A percentile compares a stretch with the other conserved stretches of the same genome.
Conservation (phyloP, 2,329 filamentous ascomycete genomes). For the Pestalotiopsis fici region DNA sequence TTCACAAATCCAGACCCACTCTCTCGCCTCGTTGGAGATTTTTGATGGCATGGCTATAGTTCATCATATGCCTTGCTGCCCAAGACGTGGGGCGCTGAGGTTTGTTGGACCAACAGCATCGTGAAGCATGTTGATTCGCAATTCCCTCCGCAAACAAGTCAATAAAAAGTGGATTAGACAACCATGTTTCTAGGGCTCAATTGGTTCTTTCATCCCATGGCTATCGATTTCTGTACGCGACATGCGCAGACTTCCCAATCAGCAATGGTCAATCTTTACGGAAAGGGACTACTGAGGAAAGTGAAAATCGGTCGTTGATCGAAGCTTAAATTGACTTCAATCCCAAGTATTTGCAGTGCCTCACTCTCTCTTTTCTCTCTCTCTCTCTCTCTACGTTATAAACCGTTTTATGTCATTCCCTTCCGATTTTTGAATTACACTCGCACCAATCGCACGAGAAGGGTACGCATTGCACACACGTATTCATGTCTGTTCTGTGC, state of each 20-base stretch:
- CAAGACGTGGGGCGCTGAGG: neutral
- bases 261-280: no score
- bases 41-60: neutral
- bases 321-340: neutral
- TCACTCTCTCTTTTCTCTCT: neutral
- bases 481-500: no score
- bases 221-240: no score
- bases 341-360: neutral
- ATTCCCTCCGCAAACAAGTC: neutral
- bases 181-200: no score
- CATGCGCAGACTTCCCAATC: no score
- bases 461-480: no score
- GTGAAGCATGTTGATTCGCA: neutral
- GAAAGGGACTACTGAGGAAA: neutral
- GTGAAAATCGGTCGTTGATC: neutral
- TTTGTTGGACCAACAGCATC: neutral
- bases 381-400: neutral
- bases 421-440: no score
- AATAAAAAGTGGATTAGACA: no score
- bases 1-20: neutral
- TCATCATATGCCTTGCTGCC: neutral
- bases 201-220: no score
- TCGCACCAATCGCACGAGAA: no score
- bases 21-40: neutral
- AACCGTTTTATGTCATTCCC: neutral